These are phyloP conservation scores for Prunus padus DNA, from an alignment of 306 rosid species.

Conservation along the genomic window DNA sequence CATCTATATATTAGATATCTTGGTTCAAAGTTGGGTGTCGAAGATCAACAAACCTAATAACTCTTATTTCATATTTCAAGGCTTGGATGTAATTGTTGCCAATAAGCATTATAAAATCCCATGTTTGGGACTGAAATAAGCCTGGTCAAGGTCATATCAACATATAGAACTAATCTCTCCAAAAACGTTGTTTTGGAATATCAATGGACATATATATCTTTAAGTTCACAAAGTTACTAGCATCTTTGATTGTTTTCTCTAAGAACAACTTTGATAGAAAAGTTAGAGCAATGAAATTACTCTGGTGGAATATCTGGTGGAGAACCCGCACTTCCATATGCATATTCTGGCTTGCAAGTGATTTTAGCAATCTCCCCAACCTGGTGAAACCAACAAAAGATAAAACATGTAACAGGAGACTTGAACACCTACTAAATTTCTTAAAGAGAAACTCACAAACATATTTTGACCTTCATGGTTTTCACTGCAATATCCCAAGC, in stretches of 20 bases:
- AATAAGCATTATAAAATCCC: not conserved
- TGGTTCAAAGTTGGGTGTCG: not conserved
- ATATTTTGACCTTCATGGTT: slow-evolving; percentile 80
- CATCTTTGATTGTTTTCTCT: not conserved
- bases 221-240: not conserved
- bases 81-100: not conserved
- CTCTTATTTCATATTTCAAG: not conserved
- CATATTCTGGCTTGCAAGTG: slow-evolving; percentile 91
- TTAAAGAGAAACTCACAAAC: not conserved
- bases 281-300: slow-evolving; percentile 36
- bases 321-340: slow-evolving; percentile 91
- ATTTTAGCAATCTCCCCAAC: slow-evolving; percentile 89
- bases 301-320: slow-evolving; percentile 96
- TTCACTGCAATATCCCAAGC: slow-evolving; percentile 92
- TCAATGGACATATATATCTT: not conserved
- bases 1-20: not conserved
- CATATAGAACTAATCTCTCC: not conserved
- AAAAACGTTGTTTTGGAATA: not conserved
- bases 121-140: not conserved
- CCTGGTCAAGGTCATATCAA: not conserved
- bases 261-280: not conserved
- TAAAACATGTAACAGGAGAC: slow-evolving; percentile 16
- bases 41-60: not conserved
- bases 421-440: not conserved
- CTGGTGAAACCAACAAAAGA: slow-evolving; percentile 36